Base-by-base conservation (phyloP, 169 alveolate genomes). In the Cyclospora cayetanensis region DNA sequence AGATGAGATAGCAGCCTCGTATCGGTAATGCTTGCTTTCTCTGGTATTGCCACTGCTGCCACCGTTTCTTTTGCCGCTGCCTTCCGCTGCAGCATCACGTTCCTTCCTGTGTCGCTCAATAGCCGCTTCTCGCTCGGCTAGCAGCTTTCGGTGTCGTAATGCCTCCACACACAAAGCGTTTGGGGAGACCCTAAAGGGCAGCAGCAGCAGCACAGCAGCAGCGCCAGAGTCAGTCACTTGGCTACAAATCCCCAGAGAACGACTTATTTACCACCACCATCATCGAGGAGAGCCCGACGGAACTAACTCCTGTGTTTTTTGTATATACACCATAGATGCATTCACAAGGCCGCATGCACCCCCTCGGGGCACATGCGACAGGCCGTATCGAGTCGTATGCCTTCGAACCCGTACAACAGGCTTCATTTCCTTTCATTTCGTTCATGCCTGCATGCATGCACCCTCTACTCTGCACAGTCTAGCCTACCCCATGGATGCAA, bases 91-190 rank as follows among this genome's bases (percentile, higher is more conserved):
- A 11, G 43, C 83, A 18, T 12, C 85, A 15, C 42, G 27, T 39
- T 74, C 39, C 39, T 74, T 41, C 85, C 37, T 46, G 63, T 74
- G 42, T 41, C 55, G 55, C 85, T 42, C 27, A 35, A 74, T 74
- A 22, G 85, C 85, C 22, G 85, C 85, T 22, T 74, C 85, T 37
- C 85, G 55, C 4, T 46, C 55, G 31, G 85, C 63, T 5, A 74
- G 41, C 60, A 74, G 85, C 22, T 46, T 41, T 9, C 85, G 85
- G 39, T 74, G 85, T 22, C 85, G 85, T n/a, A 63, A 55, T 18
- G 55, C 39, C 39, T 74, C 85, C 39, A 20, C 39, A 46, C 85
- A 74, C 85, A 74, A 1, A 7, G 85, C 27, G 29, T 74, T 41
- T 22, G 22, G 35, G 15, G 34, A 41, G 65, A 74, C 42, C n/a